Percentiles rank a stretch among this genome's conserved stretches.
These are phyloP conservation scores for Ilyonectria destructans DNA, from an alignment of 2,329 filamentous ascomycete genomes.

Conservation along the genomic window DNA sequence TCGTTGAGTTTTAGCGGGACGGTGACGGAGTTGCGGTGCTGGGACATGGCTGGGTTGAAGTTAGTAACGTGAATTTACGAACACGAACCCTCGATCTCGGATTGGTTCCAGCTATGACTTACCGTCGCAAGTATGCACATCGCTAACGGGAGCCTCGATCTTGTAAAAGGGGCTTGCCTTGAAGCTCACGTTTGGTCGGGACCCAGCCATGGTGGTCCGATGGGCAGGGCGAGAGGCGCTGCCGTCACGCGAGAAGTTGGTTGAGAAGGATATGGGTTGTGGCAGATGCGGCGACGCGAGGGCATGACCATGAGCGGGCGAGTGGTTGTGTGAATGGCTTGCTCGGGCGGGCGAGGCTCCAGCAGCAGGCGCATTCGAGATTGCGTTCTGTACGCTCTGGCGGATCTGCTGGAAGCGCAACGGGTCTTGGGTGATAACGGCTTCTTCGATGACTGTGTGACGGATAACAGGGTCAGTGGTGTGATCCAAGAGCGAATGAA, in stretches of 20 bases:
- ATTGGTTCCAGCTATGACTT: slow-evolving; percentile 51
- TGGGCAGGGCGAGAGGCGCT: slow-evolving; percentile 5
- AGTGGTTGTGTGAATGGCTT: slow-evolving; percentile 31
- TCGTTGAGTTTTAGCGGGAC: slow-evolving; percentile 66
- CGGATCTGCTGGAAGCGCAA: slow-evolving; percentile 62
- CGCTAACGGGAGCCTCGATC: slow-evolving; percentile 76
- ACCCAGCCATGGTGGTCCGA: slow-evolving; percentile 25
- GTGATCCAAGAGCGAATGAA: slow-evolving; percentile 11
- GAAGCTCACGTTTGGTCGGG: slow-evolving; percentile 54
- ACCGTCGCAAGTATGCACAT: slow-evolving; percentile 82
- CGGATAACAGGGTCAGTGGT: slow-evolving; percentile 12
- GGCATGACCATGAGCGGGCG: slow-evolving; percentile 29
- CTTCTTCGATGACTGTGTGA: slow-evolving; percentile 61
- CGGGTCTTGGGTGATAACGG: slow-evolving; percentile 56
- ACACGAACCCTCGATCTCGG: neutral
- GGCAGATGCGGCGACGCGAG: slow-evolving; percentile 33
- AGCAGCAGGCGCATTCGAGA: slow-evolving; percentile 48
- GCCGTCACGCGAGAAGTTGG: slow-evolving; percentile 27
- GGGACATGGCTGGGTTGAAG: slow-evolving; percentile 67
- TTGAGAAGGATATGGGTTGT: slow-evolving; percentile 43
- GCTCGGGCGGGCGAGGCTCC: slow-evolving; percentile 39
- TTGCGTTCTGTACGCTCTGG: slow-evolving; percentile 59
- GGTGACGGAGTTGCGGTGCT: slow-evolving; percentile 66
- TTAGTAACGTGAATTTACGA: slow-evolving; percentile 6
- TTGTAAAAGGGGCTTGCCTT: slow-evolving; percentile 91